Conservation (phyloP, 257 asterid species). For the Eucommia ulmoides region DNA sequence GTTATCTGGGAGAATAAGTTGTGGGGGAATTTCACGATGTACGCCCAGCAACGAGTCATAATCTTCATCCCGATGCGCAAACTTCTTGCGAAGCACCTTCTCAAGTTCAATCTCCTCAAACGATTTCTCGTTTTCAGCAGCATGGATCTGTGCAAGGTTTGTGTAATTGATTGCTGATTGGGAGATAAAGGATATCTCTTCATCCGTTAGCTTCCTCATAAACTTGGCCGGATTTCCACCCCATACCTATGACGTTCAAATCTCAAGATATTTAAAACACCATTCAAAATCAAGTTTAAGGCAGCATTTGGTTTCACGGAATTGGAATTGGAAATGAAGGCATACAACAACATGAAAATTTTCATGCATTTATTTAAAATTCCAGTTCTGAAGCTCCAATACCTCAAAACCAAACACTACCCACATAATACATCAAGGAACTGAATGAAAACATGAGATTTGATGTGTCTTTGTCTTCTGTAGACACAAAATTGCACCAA, state of each 20-base stretch:
- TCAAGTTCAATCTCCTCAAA: constrained; percentile 73
- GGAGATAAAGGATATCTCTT: constrained; percentile 60
- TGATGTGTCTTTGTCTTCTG: no score
- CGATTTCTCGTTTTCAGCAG: constrained; percentile 68
- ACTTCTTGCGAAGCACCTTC: constrained; percentile 65
- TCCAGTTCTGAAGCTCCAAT: no score
- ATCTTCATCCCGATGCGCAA: constrained; percentile 60
- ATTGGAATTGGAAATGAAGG: not conserved
- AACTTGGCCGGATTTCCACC: constrained; percentile 90
- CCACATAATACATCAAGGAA: no score
- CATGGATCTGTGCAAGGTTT: constrained; percentile 79
- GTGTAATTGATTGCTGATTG: constrained; percentile 61
- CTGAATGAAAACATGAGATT: no score
- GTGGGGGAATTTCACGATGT: constrained; percentile 70
- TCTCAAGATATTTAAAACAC: no score
- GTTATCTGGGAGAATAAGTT: constrained; percentile 68
- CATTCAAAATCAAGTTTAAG: no score
- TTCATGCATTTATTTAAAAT: no score
- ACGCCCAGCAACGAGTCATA: constrained; percentile 76
- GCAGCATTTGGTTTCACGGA: no score
- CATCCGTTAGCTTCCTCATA: constrained; percentile 66
- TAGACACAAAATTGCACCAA: no score
- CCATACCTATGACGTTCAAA: constrained; percentile 77
- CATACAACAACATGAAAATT: no score
- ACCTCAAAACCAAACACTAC: no score